Percentiles rank a stretch among this genome's conserved stretches.
These are phyloP conservation scores for Agastache rugosa DNA, from an alignment of 257 asterid genomes.

Conservation along the genomic window DNA sequence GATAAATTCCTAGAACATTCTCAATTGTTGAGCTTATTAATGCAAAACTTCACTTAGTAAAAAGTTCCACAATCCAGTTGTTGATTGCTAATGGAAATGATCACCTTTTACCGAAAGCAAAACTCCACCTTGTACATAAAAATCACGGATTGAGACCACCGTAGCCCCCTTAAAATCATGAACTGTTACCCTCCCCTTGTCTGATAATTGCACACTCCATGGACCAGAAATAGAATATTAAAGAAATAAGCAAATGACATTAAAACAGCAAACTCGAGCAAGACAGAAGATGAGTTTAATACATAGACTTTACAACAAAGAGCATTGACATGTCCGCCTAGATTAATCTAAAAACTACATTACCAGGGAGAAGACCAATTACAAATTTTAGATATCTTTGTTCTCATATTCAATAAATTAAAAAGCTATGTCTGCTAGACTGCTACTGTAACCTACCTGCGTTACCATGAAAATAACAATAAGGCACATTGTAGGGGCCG, in stretches of 20 bases:
- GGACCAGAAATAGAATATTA: constrained; percentile 14
- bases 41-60: not conserved
- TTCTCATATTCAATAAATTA: not conserved
- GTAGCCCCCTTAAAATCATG: constrained; percentile 44
- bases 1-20: not conserved
- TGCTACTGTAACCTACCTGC: constrained; percentile 2
- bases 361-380: not conserved
- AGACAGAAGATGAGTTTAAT: constrained; percentile 8
- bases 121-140: constrained; percentile 51
- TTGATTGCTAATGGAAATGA: constrained; percentile 20
- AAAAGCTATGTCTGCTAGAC: constrained; percentile 4
- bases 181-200: constrained; percentile 55
- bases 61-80: constrained; percentile 2
- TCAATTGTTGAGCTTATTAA: constrained; percentile 14
- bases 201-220: constrained; percentile 53
- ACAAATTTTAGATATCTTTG: not conserved
- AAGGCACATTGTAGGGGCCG: not conserved
- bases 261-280: constrained; percentile 9
- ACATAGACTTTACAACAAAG: constrained; percentile 7
- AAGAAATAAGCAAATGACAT: constrained; percentile 1
- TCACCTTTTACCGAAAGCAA: constrained; percentile 56
- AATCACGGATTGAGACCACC: constrained; percentile 64
- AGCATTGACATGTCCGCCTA: not conserved
- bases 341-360: not conserved
- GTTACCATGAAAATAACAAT: not conserved